Base-by-base conservation (phyloP, 371 early-diverging fungal species). In the Coemansia sp. region DNA sequence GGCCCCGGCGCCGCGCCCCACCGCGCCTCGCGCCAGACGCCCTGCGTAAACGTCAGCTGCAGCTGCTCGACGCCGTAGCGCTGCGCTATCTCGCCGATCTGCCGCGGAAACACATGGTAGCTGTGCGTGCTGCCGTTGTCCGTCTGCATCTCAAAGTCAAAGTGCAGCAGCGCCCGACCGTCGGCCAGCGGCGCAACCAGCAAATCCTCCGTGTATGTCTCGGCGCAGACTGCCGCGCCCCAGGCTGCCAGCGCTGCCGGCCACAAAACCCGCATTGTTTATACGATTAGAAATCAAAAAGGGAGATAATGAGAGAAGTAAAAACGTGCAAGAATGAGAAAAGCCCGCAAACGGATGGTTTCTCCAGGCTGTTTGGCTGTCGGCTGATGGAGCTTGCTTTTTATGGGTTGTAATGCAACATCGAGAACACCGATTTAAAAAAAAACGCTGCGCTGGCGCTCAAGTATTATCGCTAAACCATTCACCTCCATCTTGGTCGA, bases 31-130 rank as follows among this genome's bases (percentile, higher is more conserved):
- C 87, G 83, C 95, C 95, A 94, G 35, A 87, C 77, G 36, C 97
- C 97, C 69, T 94, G 94, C 0, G 96, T 91, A 72, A 95, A 93
- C 0, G 91, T 83, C 61, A 97, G 79, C 66, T 92, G 89, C 68
- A 96, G 81, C 63, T 90, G 90, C 16, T 81, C 80, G 5, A 93
- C 90, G 39, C 84, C 80, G 71, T 85, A 90, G 16, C 82, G 78
- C 55, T 88, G 85, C 11, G 92, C 79, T 26, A 95, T 85, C 64
- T 95, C 90, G 14, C 91, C 94, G 53, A 97, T 85, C 2, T 89
- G 82, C 48, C 94, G 90, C 55, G 94, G 92, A 65, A 90, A 91
- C 38, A 90, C 66, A 39, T 85, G 82, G 76, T 90, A 92, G 74
- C 90, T 88, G 43, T 82, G 78, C 49, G n/a, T 30, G 35, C 38